phyloP scores from a whole-genome alignment of 148 eudicot genomes.

The Salicornia ramosissima region DNA sequence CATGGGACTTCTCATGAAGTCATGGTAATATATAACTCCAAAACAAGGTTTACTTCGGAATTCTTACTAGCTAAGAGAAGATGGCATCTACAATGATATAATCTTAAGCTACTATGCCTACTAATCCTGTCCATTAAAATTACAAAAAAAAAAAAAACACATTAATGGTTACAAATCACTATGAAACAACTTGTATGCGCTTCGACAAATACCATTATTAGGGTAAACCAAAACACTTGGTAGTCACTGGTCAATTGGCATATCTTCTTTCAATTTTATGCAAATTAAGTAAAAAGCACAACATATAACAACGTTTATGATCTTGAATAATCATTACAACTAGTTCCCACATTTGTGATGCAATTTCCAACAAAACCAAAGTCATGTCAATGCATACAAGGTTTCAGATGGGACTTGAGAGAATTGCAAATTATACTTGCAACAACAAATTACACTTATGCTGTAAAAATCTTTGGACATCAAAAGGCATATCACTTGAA shows the following conservation, averaged over 20 bases:
- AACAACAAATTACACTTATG: neutral
- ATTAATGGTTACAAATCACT: neutral
- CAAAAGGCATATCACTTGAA: neutral
- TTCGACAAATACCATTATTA: neutral
- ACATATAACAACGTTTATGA: neutral
- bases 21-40: neutral
- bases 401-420: too few relatives aligned
- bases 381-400: too few relatives aligned
- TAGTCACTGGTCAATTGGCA: neutral
- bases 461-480: neutral
- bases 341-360: neutral
- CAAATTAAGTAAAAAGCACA: neutral
- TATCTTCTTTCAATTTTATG: too few relatives aligned
- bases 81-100: neutral
- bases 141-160: neutral
- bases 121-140: too few relatives aligned
- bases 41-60: neutral
- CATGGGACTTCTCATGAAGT: too few relatives aligned
- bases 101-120: neutral
- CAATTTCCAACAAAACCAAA: too few relatives aligned
- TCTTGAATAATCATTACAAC: neutral
- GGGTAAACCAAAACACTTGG: neutral
- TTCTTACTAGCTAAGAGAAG: neutral
- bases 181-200: neutral
- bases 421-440: neutral